These are phyloP conservation scores for Barnettozyma wickerhamii DNA, from an alignment of 805 yeast species.

Conservation along the genomic window DNA sequence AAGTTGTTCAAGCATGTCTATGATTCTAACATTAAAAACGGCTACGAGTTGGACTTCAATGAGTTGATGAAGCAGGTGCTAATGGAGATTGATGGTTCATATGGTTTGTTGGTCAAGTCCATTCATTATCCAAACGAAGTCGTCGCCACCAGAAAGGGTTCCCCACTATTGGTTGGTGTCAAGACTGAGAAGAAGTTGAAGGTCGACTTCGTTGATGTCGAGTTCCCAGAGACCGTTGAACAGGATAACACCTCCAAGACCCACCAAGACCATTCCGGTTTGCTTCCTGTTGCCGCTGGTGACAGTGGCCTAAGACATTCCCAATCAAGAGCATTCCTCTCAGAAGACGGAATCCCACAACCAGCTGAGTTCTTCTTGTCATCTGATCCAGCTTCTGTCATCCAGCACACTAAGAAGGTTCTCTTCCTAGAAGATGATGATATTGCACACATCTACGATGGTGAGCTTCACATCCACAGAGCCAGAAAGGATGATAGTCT, in stretches of 20 bases:
- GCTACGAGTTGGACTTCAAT: slow-evolving; percentile 79
- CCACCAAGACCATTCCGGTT: slow-evolving; percentile 22
- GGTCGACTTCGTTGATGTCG: slow-evolving; percentile 98
- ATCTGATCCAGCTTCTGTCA: slow-evolving; percentile 95
- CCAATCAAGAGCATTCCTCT: slow-evolving; percentile 93
- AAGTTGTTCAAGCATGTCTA: slow-evolving; percentile 88
- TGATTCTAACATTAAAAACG: slow-evolving; percentile 68
- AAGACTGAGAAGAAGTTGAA: slow-evolving; percentile 92
- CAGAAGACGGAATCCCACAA: slow-evolving; percentile 88
- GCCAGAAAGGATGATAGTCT: slow-evolving; percentile 84
- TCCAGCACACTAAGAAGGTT: slow-evolving; percentile 96
- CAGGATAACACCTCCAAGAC: slow-evolving; percentile 24
- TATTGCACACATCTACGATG: slow-evolving; percentile 96
- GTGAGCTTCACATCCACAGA: slow-evolving; percentile 97
- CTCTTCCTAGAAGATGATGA: slow-evolving; percentile 96
- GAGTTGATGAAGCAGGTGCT: slow-evolving; percentile 90
- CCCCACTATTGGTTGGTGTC: slow-evolving; percentile 95
- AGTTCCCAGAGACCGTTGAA: slow-evolving; percentile 60
- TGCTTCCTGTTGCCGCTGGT: slow-evolving; percentile 54
- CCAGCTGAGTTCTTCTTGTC: slow-evolving; percentile 95
- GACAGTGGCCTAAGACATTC: slow-evolving; percentile 67
- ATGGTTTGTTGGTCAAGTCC: slow-evolving; percentile 91
- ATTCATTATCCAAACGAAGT: slow-evolving; percentile 92
- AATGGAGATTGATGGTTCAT: slow-evolving; percentile 94
- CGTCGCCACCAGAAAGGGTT: slow-evolving; percentile 96